Evolutionary conservation across 495 filamentous ascomycete genomes (phyloP), one percentile per base, ranked within the genome.

Genomic region (Pyrenula aspistea): DNA sequence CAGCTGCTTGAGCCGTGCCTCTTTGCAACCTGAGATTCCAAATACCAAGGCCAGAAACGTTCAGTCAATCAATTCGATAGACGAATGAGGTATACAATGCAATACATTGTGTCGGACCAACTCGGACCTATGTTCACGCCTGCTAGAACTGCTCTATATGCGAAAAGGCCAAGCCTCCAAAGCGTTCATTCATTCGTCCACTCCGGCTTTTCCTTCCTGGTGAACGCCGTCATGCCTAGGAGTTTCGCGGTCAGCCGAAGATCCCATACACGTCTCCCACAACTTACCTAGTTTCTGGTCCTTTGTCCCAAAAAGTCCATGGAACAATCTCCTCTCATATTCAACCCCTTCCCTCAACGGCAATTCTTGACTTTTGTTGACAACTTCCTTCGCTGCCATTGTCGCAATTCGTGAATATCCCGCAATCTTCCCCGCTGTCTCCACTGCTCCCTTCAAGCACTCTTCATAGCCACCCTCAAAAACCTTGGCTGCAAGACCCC

Each of bases 321-420:
- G 93, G 76, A 97, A 98, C 57, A 96, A 74, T 53, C 92, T 77
- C 66, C 93, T 75, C 81, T 98, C 93, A 72, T 80, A 96, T 73
- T 97, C 94, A 1, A 98, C 84, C 0, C 93, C 93, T 63, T 96
- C 94, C 62, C 85, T 76, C 59, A 98, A 71, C 12, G 82, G 73
- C 59, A 92, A 66, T 62, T 97, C 92, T 76, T 95, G 89, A 63
- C 88, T 92, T 83, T 96, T 95, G 63, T 96, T 96, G 23, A 98
- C 91, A 19, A 91, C 94, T 78, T 97, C 93, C 80, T 98, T 98
- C 8, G 83, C 87, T n/a, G 88, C 93, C 76, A 86, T 81, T 22
- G 94, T 83, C 0, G 90, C 86, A 36, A 97, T 82, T 61, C 73
- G 78, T 25, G 84, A 87, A 66, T 89, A 87, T 0, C 84, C 74